Conservation (phyloP, 176 grass and related monocot genomes). For the sorghum (Sorghum bicolor) region Sorghum_bicolor_NCBIv3 NC_012871.2:70305501-70306000, state of each 20-base stretch:
- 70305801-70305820: slow-evolving; percentile 84
- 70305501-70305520: slow-evolving; percentile 15
- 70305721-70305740: slow-evolving; percentile 75
- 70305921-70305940: slow-evolving; percentile 54
- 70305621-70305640: slow-evolving; percentile 30
- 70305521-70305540: background rate
- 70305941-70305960: slow-evolving; percentile 58
- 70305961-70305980: slow-evolving; percentile 55
- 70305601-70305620: slow-evolving; percentile 20
- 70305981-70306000: slow-evolving; percentile 39
- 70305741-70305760: slow-evolving; percentile 54
- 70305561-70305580: slow-evolving; percentile 15
- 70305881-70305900: slow-evolving; percentile 63
- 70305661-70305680: slow-evolving; percentile 36
- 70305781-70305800: slow-evolving; percentile 63
- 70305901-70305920: slow-evolving; percentile 46
- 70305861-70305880: slow-evolving; percentile 90
- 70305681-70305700: slow-evolving; percentile 44
- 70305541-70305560: slow-evolving; percentile 20
- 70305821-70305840: slow-evolving; percentile 66
- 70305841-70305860: slow-evolving; percentile 83
- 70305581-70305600: slow-evolving; percentile 14
- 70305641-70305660: slow-evolving; percentile 31
- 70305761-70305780: slow-evolving; percentile 70
- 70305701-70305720: slow-evolving; percentile 51